Conservation (phyloP, 2,329 filamentous ascomycete genomes). For the Pestalotiopsis sp. region DNA sequence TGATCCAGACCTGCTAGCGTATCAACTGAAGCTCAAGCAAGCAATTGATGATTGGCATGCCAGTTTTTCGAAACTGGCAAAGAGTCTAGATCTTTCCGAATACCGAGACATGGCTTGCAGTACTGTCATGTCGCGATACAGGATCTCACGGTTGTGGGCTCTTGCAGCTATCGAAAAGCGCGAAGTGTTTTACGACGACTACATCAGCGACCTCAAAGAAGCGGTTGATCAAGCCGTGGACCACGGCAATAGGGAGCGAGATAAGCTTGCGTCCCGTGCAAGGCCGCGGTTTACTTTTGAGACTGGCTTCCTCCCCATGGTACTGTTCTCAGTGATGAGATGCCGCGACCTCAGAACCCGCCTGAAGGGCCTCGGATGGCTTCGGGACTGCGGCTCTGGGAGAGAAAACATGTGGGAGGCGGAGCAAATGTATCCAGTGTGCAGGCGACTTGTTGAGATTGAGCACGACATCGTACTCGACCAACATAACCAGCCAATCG, state of each 20-base stretch:
- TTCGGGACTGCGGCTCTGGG: constrained; percentile 31
- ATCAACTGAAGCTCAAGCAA: constrained; percentile 23
- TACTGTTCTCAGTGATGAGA: constrained; percentile 41
- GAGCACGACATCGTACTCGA: constrained; percentile 38
- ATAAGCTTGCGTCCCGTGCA: not conserved
- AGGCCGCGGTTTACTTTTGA: constrained; percentile 39
- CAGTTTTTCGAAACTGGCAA: constrained; percentile 25
- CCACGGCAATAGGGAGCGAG: constrained; percentile 13
- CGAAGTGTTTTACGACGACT: constrained; percentile 39
- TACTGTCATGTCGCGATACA: constrained; percentile 33
- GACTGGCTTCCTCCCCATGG: constrained; percentile 39
- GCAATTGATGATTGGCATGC: constrained; percentile 32
- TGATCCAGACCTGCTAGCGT: constrained; percentile 21
- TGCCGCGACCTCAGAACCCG: constrained; percentile 41
- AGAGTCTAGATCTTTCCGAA: not conserved
- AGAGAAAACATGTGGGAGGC: constrained; percentile 42
- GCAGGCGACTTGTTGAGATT: constrained; percentile 37
- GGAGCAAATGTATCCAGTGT: constrained; percentile 32
- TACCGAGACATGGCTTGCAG: constrained; percentile 14
- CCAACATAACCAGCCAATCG: constrained; percentile 19
- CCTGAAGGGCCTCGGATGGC: constrained; percentile 33
- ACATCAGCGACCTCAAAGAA: constrained; percentile 30
- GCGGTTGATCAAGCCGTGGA: constrained; percentile 31
- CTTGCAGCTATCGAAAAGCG: constrained; percentile 28
- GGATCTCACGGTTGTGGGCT: constrained; percentile 36